These are phyloP conservation scores for Neocucurbitaria cava DNA, from an alignment of 2,329 filamentous ascomycete species.

Conservation along the genomic window DNA sequence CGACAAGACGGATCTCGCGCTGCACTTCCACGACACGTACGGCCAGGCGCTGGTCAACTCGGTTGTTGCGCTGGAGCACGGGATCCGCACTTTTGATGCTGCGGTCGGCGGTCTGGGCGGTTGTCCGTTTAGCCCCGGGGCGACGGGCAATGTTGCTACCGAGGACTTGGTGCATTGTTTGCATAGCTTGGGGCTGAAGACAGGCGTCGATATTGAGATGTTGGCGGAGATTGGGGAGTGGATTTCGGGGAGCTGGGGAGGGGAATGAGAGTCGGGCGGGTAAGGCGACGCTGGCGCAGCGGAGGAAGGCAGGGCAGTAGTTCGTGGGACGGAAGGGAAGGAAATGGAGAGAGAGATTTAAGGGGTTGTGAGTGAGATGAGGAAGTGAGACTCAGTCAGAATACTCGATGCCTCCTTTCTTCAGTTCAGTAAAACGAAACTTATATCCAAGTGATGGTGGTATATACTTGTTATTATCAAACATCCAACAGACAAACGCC, in stretches of 20 bases:
- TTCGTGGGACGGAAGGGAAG: no score
- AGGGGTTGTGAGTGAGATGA: no score
- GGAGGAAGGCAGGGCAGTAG: conserved; percentile 23
- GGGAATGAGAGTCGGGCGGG: conserved; percentile 49
- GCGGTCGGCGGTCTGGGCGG: conserved; percentile 83
- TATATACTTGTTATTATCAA: neutral
- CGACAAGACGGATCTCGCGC: conserved; percentile 72
- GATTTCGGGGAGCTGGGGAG: conserved; percentile 47
- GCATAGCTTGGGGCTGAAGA: conserved; percentile 75
- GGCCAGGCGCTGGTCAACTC: conserved; percentile 85
- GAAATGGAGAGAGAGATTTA: no score
- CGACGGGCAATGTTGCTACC: conserved; percentile 84
- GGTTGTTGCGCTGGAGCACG: conserved; percentile 77
- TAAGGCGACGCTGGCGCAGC: conserved; percentile 45
- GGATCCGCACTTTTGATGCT: conserved; percentile 79
- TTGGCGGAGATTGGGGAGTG: conserved; percentile 48
- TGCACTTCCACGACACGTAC: conserved; percentile 91
- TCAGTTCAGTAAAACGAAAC: no score
- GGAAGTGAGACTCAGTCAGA: no score
- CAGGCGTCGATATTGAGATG: conserved; percentile 64
- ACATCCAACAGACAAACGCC: neutral
- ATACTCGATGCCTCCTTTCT: no score
- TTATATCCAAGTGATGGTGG: neutral
- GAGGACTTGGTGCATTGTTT: conserved; percentile 82
- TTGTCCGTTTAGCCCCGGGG: conserved; percentile 84